Base-by-base conservation (phyloP, 306 rosid genomes). In the Casuarina glauca region DNA sequence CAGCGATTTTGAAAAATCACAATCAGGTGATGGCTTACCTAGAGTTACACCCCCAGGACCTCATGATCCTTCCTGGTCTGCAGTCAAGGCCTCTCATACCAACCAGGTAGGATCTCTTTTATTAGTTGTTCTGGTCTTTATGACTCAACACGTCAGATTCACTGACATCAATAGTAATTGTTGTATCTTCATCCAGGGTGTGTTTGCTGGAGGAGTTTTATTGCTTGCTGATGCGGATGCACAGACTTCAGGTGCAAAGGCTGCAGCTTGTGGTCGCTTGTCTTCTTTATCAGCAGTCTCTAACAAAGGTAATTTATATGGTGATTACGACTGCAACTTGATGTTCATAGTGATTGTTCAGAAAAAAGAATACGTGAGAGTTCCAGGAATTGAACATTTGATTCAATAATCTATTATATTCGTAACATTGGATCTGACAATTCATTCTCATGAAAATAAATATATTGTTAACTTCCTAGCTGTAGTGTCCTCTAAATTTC, bases 221-320 rank as follows among this genome's bases (percentile, higher is more conserved):
- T 77, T 80, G 78, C 97, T 91, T 81, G 88, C 93, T 77, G 89
- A 88, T 89, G 97, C 97, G 39, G 90, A 80, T 68, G 80, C 87
- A 60, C 78, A 83, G 75, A 86, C 88, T 88, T 90, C 96, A 7
- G 99, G 99, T 32, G 93, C 97, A 68, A 95, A 95, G 86, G 97
- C 99, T 73, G 89, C 97, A n/a, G 88, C 97, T 35, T 95, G 99
- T 77, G 90, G 97, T 78, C 88, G 69, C 80, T 85, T 95, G 80
- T 87, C 96, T 69, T 89, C 93, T 52, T 84, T 95, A 84, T 92
- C 99, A 19, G 78, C 88, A 51, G 75, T 74, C 77, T 93, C 99
- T 69, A 85, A 88, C 57, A 91, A 88, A 89, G 96, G 97, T 95
- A 82, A 68, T 41, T 1, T 32, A 12, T 53, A 35, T 62, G 57